A percentile compares a stretch with the other conserved stretches of the same genome.
Conservation (phyloP, 2,329 filamentous ascomycete species). For the Ophiostoma australiae region DNA sequence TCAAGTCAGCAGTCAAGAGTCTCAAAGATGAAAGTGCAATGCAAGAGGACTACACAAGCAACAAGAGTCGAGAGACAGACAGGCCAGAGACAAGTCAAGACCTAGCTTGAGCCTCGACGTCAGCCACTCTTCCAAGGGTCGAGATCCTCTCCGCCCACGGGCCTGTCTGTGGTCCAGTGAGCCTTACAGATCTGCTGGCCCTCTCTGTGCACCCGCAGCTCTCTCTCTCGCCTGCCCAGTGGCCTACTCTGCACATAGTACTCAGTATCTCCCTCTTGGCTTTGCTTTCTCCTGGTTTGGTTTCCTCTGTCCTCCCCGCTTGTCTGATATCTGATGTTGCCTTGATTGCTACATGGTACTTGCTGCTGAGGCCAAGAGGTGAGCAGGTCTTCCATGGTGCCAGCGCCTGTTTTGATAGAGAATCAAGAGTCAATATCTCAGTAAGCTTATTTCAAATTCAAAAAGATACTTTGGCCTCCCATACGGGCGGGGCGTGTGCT, state of each 20-base stretch:
- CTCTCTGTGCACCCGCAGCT: background rate
- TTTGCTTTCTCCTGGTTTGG: background rate
- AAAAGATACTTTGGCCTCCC: constrained; percentile 1
- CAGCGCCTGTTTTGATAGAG: background rate
- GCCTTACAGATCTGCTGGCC: background rate
- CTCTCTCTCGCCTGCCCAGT: background rate
- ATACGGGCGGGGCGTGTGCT: background rate
- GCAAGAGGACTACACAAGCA: background rate
- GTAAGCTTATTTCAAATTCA: background rate
- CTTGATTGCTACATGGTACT: background rate
- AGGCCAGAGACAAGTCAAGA: background rate
- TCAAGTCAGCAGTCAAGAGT: background rate
- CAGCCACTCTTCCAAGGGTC: background rate
- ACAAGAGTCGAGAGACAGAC: background rate
- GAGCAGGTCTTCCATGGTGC: background rate
- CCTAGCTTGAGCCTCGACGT: background rate
- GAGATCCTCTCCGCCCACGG: background rate
- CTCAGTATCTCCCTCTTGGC: background rate
- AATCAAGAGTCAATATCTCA: background rate
- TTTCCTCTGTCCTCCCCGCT: background rate
- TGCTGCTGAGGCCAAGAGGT: background rate
- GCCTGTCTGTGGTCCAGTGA: background rate
- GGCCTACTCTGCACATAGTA: background rate
- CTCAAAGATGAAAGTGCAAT: background rate
- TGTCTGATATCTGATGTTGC: background rate